Evolutionary conservation across 2,329 filamentous ascomycete genomes (phyloP).

Genomic region (Corniculantispora saksenae): DNA sequence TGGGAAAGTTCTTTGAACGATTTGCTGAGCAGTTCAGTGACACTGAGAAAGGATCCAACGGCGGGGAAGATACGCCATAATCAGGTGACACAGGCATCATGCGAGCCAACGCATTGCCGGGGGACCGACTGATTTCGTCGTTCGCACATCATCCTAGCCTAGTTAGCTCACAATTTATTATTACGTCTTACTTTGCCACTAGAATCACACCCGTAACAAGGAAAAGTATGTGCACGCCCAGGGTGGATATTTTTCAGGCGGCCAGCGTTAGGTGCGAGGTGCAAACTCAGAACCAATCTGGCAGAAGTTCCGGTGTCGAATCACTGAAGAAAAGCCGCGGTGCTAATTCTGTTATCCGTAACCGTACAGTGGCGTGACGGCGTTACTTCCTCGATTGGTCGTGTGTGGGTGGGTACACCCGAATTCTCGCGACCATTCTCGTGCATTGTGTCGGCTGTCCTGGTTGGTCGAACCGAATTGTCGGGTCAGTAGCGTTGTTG

Average conservation of each 20-base stretch:
- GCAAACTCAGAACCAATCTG: too few species aligned
- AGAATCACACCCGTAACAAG: too few species aligned
- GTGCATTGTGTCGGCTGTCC: neutral
- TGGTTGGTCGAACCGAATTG: neutral
- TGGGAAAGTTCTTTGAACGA: too few species aligned
- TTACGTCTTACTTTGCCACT: too few species aligned
- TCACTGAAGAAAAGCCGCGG: neutral
- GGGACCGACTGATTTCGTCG: too few species aligned
- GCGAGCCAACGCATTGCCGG: too few species aligned
- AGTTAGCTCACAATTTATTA: neutral
- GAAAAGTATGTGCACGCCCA: neutral
- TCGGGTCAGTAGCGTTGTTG: neutral
- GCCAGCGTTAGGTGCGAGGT: too few species aligned
- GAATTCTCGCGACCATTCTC: neutral
- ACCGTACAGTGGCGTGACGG: neutral
- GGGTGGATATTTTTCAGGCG: too few species aligned
- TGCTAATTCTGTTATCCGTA: neutral
- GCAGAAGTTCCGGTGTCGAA: neutral
- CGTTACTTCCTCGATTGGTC: neutral
- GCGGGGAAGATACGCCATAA: neutral
- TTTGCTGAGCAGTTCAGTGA: neutral
- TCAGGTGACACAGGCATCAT: neutral
- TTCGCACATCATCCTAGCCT: neutral
- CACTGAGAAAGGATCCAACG: neutral
- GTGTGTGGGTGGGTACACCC: too few species aligned